phyloP scores from a whole-genome alignment of 495 filamentous ascomycete genomes.

The Penicillium malachiteum region DNA sequence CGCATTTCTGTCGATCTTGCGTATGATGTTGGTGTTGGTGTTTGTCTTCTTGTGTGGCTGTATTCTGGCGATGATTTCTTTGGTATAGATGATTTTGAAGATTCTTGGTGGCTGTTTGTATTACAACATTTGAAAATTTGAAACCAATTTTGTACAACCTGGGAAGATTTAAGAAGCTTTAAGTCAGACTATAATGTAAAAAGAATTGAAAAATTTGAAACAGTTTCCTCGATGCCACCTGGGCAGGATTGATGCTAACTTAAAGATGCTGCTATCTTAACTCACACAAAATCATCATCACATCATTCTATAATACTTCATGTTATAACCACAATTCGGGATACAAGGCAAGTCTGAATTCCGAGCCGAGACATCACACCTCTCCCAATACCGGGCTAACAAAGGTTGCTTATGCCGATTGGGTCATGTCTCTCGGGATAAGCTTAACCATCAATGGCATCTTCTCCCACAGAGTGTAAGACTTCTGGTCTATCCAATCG shows the following conservation, averaged over 20 bases:
- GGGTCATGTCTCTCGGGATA: constrained; percentile 1
- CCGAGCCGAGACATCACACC: too few relatives aligned
- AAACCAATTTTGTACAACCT: too few relatives aligned
- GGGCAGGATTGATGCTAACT: neutral
- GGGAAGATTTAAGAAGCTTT: neutral
- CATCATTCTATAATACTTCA: neutral
- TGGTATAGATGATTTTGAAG: neutral
- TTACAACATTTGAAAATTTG: too few relatives aligned
- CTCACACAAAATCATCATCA: neutral
- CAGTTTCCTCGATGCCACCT: neutral
- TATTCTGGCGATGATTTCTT: too few relatives aligned
- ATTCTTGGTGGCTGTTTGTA: too few relatives aligned
- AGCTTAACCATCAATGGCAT: constrained; percentile 34
- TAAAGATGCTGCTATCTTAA: neutral
- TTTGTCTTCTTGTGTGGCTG: too few relatives aligned
- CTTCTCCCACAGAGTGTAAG: constrained; percentile 43
- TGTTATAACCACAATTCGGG: too few relatives aligned
- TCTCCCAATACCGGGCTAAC: too few relatives aligned
- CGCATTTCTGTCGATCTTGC: neutral
- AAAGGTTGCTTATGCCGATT: neutral
- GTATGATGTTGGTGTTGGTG: too few relatives aligned
- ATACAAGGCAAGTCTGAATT: too few relatives aligned
- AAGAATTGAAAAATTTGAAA: neutral
- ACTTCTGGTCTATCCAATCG: constrained; percentile 37
- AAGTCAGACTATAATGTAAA: neutral